A percentile compares a stretch with the other conserved stretches of the same genome.
Evolutionary conservation across 495 filamentous ascomycete species (phyloP).

Genomic region (Penicillium paradoxum): DNA sequence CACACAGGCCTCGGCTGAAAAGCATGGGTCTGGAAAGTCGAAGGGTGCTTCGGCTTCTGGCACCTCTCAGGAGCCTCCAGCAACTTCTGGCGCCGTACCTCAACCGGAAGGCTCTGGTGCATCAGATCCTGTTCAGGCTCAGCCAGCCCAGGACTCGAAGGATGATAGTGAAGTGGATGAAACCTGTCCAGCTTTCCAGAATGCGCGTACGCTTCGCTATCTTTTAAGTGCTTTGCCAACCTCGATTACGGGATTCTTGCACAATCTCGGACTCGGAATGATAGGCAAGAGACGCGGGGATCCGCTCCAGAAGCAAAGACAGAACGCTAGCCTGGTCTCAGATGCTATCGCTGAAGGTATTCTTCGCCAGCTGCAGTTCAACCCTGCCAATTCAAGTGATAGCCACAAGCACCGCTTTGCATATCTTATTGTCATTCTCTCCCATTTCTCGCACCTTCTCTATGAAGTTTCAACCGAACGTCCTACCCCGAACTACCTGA

Average conservation of each 20-base stretch:
- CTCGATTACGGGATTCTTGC: conserved; percentile 70
- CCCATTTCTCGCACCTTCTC: conserved; percentile 69
- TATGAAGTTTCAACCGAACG: conserved; percentile 64
- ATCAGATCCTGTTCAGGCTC: conserved; percentile 18
- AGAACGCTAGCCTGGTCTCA: conserved; percentile 66
- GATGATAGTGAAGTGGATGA: conserved; percentile 39
- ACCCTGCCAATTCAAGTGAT: conserved; percentile 36
- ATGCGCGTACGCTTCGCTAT: conserved; percentile 68
- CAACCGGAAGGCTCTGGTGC: conserved; percentile 18
- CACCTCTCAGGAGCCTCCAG: conserved; percentile 11
- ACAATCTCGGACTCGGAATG: conserved; percentile 72
- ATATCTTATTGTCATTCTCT: conserved; percentile 76
- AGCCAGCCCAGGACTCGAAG: conserved; percentile 32
- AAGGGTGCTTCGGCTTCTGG: conserved; percentile 33
- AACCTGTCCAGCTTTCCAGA: conserved; percentile 61
- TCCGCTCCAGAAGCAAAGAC: conserved; percentile 55
- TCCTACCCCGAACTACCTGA: conserved; percentile 60
- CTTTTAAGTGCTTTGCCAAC: conserved; percentile 70
- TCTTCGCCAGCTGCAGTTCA: conserved; percentile 58
- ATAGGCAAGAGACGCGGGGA: conserved; percentile 67
- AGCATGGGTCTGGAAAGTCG: conserved; percentile 41
- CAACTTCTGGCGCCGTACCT: conserved; percentile 11
- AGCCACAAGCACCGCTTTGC: conserved; percentile 54
- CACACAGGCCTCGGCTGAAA: conserved; percentile 48
- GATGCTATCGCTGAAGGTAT: conserved; percentile 71